Base-by-base conservation (phyloP, 768 basidiomycete genomes). In the Rossbeevera mucosa region DNA sequence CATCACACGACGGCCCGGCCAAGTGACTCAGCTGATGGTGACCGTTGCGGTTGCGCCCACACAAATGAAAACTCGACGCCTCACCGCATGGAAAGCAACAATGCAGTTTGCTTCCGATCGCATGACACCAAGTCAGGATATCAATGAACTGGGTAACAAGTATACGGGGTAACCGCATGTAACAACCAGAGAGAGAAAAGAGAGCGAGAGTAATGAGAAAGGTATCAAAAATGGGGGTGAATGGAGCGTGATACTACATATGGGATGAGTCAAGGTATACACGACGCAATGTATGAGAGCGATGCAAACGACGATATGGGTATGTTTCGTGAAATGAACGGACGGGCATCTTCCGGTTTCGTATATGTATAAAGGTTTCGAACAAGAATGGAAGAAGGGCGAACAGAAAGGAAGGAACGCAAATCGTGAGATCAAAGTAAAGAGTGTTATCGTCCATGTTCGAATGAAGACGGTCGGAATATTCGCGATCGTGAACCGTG, bases 161-260 rank as follows among this genome's bases (percentile, higher is more conserved):
- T 69, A 56, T 71, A 71, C 67, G 69, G 68, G 69, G 69, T 69
- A 69, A 67, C 69, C 67, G 67, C 56, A 71, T 69, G 63, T 56
- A 58, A 65, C 63, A 63, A 58, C 54, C 60, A 57, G 42, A 22
- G 24, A 22, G 24, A 43, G 2, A n/a, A 41, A 59, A 55, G 56
- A 41, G 45, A 44, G 53, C 44, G n/a, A 56, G 52, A 56, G 44
- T 20, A 55, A 40, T 30, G 55, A 48, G 47, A 56, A 59, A 67
- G 67, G 69, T 71, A 71, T 68, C 69, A 66, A 69, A 68, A 63
- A 58, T 57, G 60, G 60, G 50, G 56, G 58, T 65, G 64, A 66
- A 62, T 65, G 67, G 60, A 56, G 56, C 53, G 59, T 68, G 67
- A 63, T 71, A 68, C 67, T 68, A 69, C 67, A 69, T 61, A 64